phyloP scores from a whole-genome alignment of 164 flowering plant genomes.

The Berberis vulgaris region DNA sequence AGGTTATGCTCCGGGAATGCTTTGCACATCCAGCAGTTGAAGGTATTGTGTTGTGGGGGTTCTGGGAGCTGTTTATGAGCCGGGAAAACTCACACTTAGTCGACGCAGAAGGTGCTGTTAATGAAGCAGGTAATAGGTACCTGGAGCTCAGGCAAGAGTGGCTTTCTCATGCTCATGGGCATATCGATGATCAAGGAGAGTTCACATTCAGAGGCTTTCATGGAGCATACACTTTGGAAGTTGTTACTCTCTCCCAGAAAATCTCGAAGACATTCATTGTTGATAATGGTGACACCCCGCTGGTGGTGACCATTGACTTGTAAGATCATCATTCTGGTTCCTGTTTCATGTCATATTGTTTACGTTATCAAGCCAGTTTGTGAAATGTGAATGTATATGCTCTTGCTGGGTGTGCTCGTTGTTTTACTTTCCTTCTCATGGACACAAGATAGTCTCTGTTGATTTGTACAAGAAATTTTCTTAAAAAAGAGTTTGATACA shows the following conservation, averaged over 20 bases:
- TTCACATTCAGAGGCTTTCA: conserved; percentile 78
- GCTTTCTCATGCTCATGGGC: conserved; percentile 58
- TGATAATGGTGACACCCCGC: conserved; percentile 53
- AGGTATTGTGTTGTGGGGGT: conserved; percentile 92
- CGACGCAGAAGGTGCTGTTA: conserved; percentile 81
- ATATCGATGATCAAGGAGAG: conserved; percentile 43
- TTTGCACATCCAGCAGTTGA: conserved; percentile 91
- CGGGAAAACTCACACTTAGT: conserved; percentile 66
- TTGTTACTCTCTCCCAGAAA: conserved; percentile 25
- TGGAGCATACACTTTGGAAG: conserved; percentile 51
- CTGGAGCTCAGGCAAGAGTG: conserved; percentile 67
- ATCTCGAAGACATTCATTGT: conserved; percentile 56
- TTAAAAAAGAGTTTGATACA: no score
- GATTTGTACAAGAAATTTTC: no score
- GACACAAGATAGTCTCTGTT: not conserved
- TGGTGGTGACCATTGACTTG: conserved; percentile 46
- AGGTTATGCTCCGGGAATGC: conserved; percentile 87
- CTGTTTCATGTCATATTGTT: not conserved
- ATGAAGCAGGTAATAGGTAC: conserved; percentile 70
- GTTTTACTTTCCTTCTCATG: not conserved
- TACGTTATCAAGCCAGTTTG: not conserved
- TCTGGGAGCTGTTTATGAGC: conserved; percentile 97
- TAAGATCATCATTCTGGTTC: conserved; percentile 12
- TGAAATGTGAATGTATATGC: not conserved
- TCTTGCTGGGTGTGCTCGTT: not conserved